phyloP scores from a whole-genome alignment of 305 asterid genomes.

The Petunia hybrid region DNA sequence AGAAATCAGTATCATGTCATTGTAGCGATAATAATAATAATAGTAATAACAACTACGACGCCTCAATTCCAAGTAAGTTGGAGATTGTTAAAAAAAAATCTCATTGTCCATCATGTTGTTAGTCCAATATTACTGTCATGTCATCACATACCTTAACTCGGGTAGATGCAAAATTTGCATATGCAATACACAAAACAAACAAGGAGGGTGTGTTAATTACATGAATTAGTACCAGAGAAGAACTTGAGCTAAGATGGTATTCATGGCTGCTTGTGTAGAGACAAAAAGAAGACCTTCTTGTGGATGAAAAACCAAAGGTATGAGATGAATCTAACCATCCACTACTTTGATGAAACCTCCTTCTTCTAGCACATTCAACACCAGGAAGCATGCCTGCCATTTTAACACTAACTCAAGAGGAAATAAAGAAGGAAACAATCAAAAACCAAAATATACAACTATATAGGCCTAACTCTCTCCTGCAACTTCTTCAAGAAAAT shows the following conservation, averaged over 20 bases:
- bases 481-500: background rate
- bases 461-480: background rate
- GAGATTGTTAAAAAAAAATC: background rate
- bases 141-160: background rate
- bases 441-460: background rate
- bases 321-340: slow-evolving; percentile 42
- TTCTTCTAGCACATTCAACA: slow-evolving; percentile 53
- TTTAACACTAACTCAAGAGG: slow-evolving; percentile 3
- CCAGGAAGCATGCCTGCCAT: slow-evolving; percentile 60
- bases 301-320: slow-evolving; percentile 4
- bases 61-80: background rate
- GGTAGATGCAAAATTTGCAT: background rate
- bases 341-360: slow-evolving; percentile 48
- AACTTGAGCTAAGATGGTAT: slow-evolving; percentile 34
- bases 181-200: background rate
- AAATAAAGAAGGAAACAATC: background rate
- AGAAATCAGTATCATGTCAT: background rate
- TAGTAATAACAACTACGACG: background rate
- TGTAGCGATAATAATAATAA: background rate
- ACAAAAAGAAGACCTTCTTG: slow-evolving; percentile 53
- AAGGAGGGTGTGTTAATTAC: background rate
- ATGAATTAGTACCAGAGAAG: slow-evolving; percentile 44
- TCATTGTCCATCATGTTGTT: background rate
- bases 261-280: slow-evolving; percentile 42
- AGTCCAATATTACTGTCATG: background rate